A percentile compares a stretch with the other conserved stretches of the same genome.
These are phyloP conservation scores for Triticum urartu DNA, from an alignment of 176 grass and related monocot species.

Conservation along the genomic window DNA sequence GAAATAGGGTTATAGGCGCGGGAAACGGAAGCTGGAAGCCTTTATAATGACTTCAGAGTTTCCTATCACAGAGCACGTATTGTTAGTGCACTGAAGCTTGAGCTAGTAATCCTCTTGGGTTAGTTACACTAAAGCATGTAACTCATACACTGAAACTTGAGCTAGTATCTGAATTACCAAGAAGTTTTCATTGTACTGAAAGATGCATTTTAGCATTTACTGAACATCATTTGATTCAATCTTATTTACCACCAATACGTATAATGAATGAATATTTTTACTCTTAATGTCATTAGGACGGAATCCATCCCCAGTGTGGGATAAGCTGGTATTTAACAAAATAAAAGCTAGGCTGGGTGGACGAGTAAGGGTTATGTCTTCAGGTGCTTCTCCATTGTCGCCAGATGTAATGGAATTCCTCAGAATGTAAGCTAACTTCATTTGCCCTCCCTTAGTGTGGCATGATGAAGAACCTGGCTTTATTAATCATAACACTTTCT, in stretches of 20 bases:
- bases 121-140: too few species aligned
- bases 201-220: not conserved
- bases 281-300: conserved; percentile 43
- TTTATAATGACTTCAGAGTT: not conserved
- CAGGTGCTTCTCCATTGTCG: conserved; percentile 93
- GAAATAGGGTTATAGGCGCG: not conserved
- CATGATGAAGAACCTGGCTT: conserved; percentile 31
- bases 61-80: not conserved
- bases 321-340: conserved; percentile 97
- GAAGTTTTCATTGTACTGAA: conserved; percentile 5
- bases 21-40: not conserved
- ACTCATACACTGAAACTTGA: too few species aligned
- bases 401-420: conserved; percentile 92
- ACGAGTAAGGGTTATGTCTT: conserved; percentile 78
- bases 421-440: conserved; percentile 71
- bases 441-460: not conserved
- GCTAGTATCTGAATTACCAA: not conserved
- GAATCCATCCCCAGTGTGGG: conserved; percentile 89
- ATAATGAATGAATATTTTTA: conserved; percentile 12
- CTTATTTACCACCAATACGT: not conserved
- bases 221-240: not conserved
- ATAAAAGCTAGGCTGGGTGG: conserved; percentile 93
- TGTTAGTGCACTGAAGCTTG: not conserved
- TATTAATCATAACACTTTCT: conserved; percentile 5
- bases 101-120: conserved; percentile 5